Conservation (phyloP, 116 monocot species). For the Posidonia oceanica region DNA sequence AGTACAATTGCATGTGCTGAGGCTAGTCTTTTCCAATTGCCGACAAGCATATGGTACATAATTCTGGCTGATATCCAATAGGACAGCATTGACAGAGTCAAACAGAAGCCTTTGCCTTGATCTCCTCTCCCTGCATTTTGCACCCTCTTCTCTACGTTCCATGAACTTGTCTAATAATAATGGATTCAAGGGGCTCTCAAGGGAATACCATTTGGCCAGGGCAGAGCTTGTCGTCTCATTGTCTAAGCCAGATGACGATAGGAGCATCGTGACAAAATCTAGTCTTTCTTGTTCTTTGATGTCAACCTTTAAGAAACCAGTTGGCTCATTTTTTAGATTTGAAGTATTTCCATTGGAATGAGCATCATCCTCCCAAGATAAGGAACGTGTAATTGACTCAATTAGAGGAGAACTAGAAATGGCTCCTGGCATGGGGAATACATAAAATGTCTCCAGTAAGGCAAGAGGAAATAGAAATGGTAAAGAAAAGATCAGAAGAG, state of each 20-base stretch:
- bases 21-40: not conserved
- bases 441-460: not conserved
- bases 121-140: conserved; percentile 37
- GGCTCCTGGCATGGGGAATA: conserved; percentile 5
- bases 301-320: conserved; percentile 4
- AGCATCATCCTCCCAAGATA: conserved; percentile 14
- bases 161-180: conserved; percentile 26
- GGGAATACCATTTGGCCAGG: conserved; percentile 27
- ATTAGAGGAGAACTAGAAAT: conserved; percentile 23
- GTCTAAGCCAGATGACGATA: conserved; percentile 27
- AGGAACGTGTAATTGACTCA: conserved; percentile 30
- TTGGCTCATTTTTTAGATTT: not conserved
- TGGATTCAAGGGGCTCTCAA: conserved; percentile 38
- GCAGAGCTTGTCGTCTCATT: conserved; percentile 4
- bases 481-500: not conserved
- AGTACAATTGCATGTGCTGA: not conserved
- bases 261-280: conserved; percentile 18
- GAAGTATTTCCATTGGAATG: not conserved
- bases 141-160: conserved; percentile 32
- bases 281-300: conserved; percentile 15
- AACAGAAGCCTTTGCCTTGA: conserved; percentile 44
- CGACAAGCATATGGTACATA: not conserved
- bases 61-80: conserved; percentile 23
- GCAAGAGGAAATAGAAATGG: not conserved
- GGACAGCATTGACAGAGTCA: conserved; percentile 37